These are phyloP conservation scores for Centrapalus pauciflorus DNA, from an alignment of 129 eudicot genomes.

Conservation along the genomic window DNA sequence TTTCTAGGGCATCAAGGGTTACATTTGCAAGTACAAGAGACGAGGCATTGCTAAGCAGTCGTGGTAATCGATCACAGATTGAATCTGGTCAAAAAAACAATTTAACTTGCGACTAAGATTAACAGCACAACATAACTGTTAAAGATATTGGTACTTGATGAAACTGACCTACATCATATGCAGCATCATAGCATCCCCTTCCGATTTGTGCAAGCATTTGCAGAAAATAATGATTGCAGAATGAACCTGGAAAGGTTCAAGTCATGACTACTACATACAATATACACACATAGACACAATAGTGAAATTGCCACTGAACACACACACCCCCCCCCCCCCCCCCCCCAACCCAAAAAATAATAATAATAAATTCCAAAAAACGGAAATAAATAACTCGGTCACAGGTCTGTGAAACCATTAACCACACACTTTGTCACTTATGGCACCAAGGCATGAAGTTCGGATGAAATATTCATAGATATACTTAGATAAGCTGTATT, in stretches of 20 bases:
- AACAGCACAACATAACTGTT: not conserved
- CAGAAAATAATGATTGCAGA: conserved; percentile 91
- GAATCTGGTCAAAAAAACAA: conserved; percentile 43
- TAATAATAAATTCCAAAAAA: not conserved
- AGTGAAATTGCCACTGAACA: no score
- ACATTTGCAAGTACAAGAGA: conserved; percentile 61
- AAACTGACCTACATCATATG: conserved; percentile 70
- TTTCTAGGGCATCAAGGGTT: conserved; percentile 46
- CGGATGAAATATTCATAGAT: not conserved
- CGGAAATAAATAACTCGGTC: no score
- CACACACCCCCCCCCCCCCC: no score
- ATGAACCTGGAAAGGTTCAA: conserved; percentile 52
- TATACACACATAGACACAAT: not conserved
- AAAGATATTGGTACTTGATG: conserved; percentile 1
- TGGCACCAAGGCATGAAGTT: not conserved
- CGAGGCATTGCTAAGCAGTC: conserved; percentile 43
- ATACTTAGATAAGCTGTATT: not conserved
- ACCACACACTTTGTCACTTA: not conserved
- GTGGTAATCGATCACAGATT: conserved; percentile 48
- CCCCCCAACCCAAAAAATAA: not conserved
- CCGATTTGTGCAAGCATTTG: conserved; percentile 88
- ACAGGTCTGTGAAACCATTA: not conserved
- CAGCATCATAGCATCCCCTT: conserved; percentile 81
- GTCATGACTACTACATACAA: not conserved
- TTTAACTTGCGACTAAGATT: not conserved